phyloP scores from a whole-genome alignment of 1,284 basidiomycete species.

The Leccinum subspadiceum region DNA sequence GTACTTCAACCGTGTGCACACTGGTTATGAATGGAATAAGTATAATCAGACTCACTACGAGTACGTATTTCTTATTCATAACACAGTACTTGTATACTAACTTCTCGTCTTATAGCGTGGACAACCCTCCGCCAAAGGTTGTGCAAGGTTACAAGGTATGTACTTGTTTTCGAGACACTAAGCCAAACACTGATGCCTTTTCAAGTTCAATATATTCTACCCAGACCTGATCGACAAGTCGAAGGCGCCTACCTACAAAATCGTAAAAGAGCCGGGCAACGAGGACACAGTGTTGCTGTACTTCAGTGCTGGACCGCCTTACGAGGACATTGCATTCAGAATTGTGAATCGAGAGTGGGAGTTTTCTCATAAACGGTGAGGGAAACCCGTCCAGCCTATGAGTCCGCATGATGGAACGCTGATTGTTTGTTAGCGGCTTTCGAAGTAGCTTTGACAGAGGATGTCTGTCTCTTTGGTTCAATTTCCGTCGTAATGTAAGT shows the following conservation, averaged over 20 bases:
- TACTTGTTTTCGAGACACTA: conserved; percentile 10
- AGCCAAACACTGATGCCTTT: conserved; percentile 17
- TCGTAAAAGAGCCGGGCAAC: conserved; percentile 88
- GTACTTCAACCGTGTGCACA: conserved; percentile 99
- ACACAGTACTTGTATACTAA: conserved; percentile 4
- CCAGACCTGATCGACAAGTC: conserved; percentile 97
- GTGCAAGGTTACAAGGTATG: conserved; percentile 96
- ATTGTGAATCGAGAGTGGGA: conserved; percentile 99
- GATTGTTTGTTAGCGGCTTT: conserved; percentile 58
- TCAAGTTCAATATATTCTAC: conserved; percentile 90
- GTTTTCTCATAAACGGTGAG: conserved; percentile 90
- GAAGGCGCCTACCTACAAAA: conserved; percentile 93
- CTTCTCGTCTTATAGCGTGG: conserved; percentile 56
- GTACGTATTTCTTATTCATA: conserved; percentile 48
- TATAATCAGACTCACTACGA: conserved; percentile 99
- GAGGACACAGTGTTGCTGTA: conserved; percentile 92
- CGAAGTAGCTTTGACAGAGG: conserved; percentile 83
- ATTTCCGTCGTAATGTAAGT: conserved; percentile 83
- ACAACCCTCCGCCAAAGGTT: conserved; percentile 96
- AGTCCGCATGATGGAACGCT: conserved; percentile 9
- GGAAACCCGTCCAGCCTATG: neutral
- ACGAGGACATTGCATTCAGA: conserved; percentile 98
- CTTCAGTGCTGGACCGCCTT: conserved; percentile 96
- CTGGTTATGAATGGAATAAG: conserved; percentile 99
- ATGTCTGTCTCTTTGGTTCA: conserved; percentile 85